Conservation (phyloP, 345 rosid genomes). For the Tarenaya hassleriana region DNA sequence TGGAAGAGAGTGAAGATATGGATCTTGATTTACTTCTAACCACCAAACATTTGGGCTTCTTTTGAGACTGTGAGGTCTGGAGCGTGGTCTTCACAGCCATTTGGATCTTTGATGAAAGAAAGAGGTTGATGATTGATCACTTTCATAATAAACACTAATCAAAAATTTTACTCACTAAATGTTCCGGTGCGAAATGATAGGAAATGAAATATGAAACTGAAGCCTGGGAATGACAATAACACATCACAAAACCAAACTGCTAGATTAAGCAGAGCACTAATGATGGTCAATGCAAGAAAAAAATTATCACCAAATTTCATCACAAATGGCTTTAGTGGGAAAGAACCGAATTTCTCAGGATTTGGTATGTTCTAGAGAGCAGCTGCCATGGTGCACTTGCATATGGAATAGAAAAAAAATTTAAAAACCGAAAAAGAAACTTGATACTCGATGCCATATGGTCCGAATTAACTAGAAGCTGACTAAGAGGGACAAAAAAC, state of each 20-base stretch:
- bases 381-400: not conserved
- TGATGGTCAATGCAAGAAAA: conserved; percentile 6
- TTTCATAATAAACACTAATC: conserved; percentile 8
- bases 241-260: not conserved
- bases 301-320: conserved; percentile 7
- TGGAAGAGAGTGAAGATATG: conserved; percentile 29
- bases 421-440: not conserved
- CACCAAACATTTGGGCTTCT: conserved; percentile 22
- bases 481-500: not conserved
- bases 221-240: conserved; percentile 2
- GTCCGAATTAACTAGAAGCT: not conserved
- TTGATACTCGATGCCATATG: not conserved
- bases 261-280: conserved; percentile 5
- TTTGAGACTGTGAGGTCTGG: conserved; percentile 26
- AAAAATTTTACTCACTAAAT: not conserved
- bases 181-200: conserved; percentile 8
- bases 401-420: conserved; percentile 9
- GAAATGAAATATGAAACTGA: conserved; percentile 9
- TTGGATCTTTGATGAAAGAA: conserved; percentile 20
- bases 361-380: no score
- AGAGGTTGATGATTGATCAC: conserved; percentile 12
- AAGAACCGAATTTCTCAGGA: conserved; percentile 10
- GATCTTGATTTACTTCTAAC: conserved; percentile 28
- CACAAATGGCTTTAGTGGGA: not conserved
- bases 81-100: conserved; percentile 25